These are phyloP conservation scores for Myxozyma melibiosi DNA, from an alignment of 805 yeast genomes.

Conservation along the genomic window DNA sequence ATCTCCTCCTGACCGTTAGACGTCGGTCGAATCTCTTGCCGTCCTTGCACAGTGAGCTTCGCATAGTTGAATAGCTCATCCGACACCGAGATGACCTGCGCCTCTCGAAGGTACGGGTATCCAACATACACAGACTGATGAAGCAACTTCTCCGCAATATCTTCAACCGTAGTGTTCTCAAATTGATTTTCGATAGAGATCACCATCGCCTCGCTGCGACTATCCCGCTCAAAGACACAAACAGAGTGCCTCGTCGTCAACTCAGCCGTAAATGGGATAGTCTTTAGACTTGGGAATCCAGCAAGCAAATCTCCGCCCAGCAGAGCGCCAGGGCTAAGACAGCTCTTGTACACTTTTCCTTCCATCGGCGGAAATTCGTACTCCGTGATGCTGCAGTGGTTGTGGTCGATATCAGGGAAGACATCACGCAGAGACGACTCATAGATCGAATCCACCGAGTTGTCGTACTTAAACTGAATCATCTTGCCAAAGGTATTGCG, in stretches of 20 bases:
- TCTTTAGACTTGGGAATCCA: slow-evolving; percentile 84
- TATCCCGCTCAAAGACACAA: slow-evolving; percentile 79
- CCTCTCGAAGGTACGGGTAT: slow-evolving; percentile 92
- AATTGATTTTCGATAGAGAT: slow-evolving; percentile 58
- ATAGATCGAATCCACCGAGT: slow-evolving; percentile 67
- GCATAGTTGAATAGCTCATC: slow-evolving; percentile 58
- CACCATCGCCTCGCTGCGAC: slow-evolving; percentile 79
- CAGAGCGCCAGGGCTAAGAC: slow-evolving; percentile 66
- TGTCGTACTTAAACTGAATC: slow-evolving; percentile 69
- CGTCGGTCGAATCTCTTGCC: not conserved
- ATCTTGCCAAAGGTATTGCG: slow-evolving; percentile 79
- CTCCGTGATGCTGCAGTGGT: slow-evolving; percentile 71
- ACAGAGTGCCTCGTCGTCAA: slow-evolving; percentile 62
- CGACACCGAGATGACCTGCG: slow-evolving; percentile 63
- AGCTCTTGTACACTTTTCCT: slow-evolving; percentile 45
- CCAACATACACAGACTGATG: slow-evolving; percentile 69
- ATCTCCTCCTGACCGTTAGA: slow-evolving; percentile 8
- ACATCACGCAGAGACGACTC: slow-evolving; percentile 76
- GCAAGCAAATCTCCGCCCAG: slow-evolving; percentile 74
- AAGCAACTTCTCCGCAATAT: slow-evolving; percentile 63
- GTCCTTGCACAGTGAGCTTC: slow-evolving; percentile 41
- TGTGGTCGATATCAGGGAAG: slow-evolving; percentile 75
- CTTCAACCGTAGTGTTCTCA: slow-evolving; percentile 51
- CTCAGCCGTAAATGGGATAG: slow-evolving; percentile 61
- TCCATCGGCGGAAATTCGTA: slow-evolving; percentile 55